phyloP scores from a whole-genome alignment of 2,329 filamentous ascomycete species.

The Clonostachys rosea region DNA sequence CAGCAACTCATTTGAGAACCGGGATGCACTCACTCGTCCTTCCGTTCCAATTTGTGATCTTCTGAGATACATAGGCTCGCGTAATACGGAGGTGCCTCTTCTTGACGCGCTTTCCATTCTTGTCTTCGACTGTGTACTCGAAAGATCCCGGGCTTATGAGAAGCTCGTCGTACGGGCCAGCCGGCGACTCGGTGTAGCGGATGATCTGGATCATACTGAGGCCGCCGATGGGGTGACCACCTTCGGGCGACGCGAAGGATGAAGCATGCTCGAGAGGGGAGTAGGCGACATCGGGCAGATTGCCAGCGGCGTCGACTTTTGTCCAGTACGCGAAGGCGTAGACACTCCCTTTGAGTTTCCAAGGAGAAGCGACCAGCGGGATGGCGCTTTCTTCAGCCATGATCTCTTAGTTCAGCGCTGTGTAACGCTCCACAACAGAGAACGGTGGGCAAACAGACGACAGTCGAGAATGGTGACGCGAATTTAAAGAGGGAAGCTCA shows the following conservation, averaged over 20 bases:
- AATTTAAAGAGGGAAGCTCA: too few species aligned
- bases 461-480: too few species aligned
- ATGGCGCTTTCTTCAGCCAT: neutral
- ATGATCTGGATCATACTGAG: slow-evolving; percentile 44
- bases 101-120: slow-evolving; percentile 7
- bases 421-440: too few species aligned
- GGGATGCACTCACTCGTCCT: slow-evolving; percentile 30
- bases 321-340: slow-evolving; percentile 7
- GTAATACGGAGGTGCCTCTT: slow-evolving; percentile 36
- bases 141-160: slow-evolving; percentile 41
- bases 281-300: slow-evolving; percentile 26
- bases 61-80: slow-evolving; percentile 50
- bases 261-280: slow-evolving; percentile 40
- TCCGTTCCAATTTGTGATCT: slow-evolving; percentile 47
- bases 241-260: slow-evolving; percentile 25
- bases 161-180: slow-evolving; percentile 50
- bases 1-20: neutral
- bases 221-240: slow-evolving; percentile 32
- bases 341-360: slow-evolving; percentile 9
- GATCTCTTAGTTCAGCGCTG: neutral
- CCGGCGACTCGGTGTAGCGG: slow-evolving; percentile 43
- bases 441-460: too few species aligned
- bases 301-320: slow-evolving; percentile 2
- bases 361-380: slow-evolving; percentile 5
- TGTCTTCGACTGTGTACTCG: slow-evolving; percentile 13